Percentiles rank a stretch among this genome's conserved stretches.
These are phyloP conservation scores for Microascus cirrosus DNA, from an alignment of 2,329 filamentous ascomycete species.

Conservation along the genomic window DNA sequence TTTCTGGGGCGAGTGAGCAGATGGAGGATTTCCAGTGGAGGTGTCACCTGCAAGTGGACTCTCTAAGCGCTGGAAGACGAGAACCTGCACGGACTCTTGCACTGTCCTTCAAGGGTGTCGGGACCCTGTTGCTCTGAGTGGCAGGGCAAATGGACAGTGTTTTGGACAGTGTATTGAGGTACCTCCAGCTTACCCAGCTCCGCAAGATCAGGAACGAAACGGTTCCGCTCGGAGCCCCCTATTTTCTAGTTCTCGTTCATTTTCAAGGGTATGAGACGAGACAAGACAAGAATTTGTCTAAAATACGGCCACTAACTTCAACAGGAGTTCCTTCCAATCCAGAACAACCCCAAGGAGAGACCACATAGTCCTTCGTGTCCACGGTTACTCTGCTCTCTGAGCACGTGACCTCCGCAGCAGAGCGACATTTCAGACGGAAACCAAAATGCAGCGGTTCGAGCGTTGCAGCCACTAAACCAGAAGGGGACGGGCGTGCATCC, in stretches of 20 bases:
- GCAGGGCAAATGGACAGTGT: not conserved
- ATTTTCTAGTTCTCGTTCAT: not conserved
- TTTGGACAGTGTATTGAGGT: not conserved
- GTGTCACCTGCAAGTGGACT: not conserved
- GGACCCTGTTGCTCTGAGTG: not conserved
- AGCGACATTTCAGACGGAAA: not conserved
- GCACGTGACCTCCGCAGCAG: not conserved
- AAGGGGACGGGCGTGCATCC: not conserved
- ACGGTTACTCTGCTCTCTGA: not conserved
- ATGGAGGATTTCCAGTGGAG: not conserved
- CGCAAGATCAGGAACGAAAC: not conserved
- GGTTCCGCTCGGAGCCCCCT: not conserved
- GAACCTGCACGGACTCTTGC: not conserved
- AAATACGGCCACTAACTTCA: not conserved
- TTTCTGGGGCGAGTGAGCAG: not conserved
- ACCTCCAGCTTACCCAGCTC: not conserved
- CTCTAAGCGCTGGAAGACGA: not conserved
- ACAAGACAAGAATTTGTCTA: not conserved
- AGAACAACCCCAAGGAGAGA: not conserved
- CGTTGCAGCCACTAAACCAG: not conserved
- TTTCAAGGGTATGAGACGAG: not conserved
- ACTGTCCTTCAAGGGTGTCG: not conserved
- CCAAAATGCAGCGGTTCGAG: not conserved
- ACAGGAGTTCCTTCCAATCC: not conserved
- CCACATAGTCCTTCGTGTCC: not conserved